Evolutionary conservation across 2,329 filamentous ascomycete genomes (phyloP).

Genomic region (Beauveria asiatica): DNA sequence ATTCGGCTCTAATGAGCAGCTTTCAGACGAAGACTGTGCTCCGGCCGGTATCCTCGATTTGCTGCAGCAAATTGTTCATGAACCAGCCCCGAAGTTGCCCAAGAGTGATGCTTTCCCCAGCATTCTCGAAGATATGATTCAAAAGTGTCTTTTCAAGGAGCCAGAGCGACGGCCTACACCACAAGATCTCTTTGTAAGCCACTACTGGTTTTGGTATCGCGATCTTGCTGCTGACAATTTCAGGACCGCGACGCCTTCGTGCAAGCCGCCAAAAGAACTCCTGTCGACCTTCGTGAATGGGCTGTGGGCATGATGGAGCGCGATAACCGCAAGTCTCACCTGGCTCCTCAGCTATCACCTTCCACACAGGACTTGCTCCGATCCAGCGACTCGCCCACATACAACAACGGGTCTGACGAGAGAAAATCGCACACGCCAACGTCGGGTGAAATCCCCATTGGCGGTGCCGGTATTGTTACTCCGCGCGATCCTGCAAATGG

Average conservation of each 20-base stretch:
- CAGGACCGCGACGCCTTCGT: slow-evolving; percentile 91
- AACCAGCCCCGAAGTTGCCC: slow-evolving; percentile 84
- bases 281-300: slow-evolving; percentile 90
- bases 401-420: slow-evolving; percentile 31
- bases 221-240: background rate
- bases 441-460: slow-evolving; percentile 64
- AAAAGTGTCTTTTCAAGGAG: slow-evolving; percentile 87
- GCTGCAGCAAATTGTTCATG: slow-evolving; percentile 93
- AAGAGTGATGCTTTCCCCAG: slow-evolving; percentile 96
- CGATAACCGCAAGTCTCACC: slow-evolving; percentile 90
- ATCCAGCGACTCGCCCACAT: slow-evolving; percentile 50
- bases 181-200: slow-evolving; percentile 78
- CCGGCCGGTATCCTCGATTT: slow-evolving; percentile 94
- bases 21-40: slow-evolving; percentile 66
- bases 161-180: slow-evolving; percentile 85
- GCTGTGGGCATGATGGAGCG: slow-evolving; percentile 88
- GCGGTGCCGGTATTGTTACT: slow-evolving; percentile 45
- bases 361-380: slow-evolving; percentile 69
- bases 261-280: slow-evolving; percentile 91
- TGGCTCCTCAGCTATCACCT: slow-evolving; percentile 72
- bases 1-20: slow-evolving; percentile 66
- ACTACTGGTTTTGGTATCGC: background rate
- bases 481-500: slow-evolving; percentile 39
- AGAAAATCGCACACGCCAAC: slow-evolving; percentile 52
- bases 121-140: slow-evolving; percentile 94